Evolutionary conservation across 441 rosid species (phyloP), one percentile per base, ranked within the genome.

Genomic region (Codiaeum variegatum): DNA sequence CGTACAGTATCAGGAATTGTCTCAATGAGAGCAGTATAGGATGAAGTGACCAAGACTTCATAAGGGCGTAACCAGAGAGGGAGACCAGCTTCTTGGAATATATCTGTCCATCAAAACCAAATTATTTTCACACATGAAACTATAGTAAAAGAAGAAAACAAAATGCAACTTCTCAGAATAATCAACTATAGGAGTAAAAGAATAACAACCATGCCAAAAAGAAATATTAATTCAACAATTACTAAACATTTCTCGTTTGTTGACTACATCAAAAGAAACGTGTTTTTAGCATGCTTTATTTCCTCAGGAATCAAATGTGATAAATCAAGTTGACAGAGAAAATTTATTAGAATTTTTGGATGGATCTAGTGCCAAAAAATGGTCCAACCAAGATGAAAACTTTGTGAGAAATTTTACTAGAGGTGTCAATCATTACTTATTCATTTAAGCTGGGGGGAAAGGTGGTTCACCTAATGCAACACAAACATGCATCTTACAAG

Each of bases 1-100:
- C 62, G 76, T 70, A 93, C 97, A 86, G 97, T 96, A 85, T 96
- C 98, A 70, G 97, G 90, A 85, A 95, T 90, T 56, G 99, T 95
- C 84, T 93, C 99, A 69, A 95, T 95, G 47, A 95, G 94, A 82
- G 99, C 98, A n/a, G 98, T 90, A 79, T 95, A 95, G 58, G 99
- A 93, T 66, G 99, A 95, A 77, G 99, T 93, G 67, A 90, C 96
- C 74, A 95, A 75, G 61, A 95, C 98, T 83, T 95, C 98, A 65
- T 93, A 93, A 52, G 97, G 98, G 32, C 96, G 96, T 78, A 95
- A 83, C 99, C 99, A 95, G 70, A 95, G 95, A 40, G 99, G 99
- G 34, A 93, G 94, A 73, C 98, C 98, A 73, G 98, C 98, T 90
- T 95, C 99, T 81, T 91, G 97, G 72, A 95, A 93, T 84, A 95